Evolutionary conservation across 768 basidiomycete genomes (phyloP), one percentile per base, ranked within the genome.

Genomic region (Boletus rubropictus): DNA sequence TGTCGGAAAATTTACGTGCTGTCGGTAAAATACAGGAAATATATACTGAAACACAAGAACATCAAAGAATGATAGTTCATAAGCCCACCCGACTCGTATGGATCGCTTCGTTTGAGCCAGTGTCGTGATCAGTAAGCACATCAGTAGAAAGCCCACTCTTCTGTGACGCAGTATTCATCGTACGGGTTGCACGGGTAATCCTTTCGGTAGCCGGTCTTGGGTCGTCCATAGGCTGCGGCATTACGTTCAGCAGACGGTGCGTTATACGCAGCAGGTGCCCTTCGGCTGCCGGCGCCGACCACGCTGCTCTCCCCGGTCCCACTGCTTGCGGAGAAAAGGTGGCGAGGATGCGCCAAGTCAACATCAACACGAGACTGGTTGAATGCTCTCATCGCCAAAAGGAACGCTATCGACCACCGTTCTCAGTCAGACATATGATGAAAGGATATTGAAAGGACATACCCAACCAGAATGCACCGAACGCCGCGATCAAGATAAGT

Each of bases 401-500:
- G 57, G 35, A 74, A 48, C 20, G 75, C 75, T 77, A 42, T 42
- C 20, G 15, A 36, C 25, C 29, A 36, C 17, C 21, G 34, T 33
- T 27, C 15, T 27, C 32, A 39, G 43, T 52, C 46, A 57, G 44
- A 47, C 42, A 14, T 25, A 28, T 10, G 33, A 39, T 9, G 29
- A 40, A 33, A 2, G 8, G 9, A 32, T 20, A 31, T 4, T 24
- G 2, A 3, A 27, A 44, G 28, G 32, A 69, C 79, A 62, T 62
- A 88, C 88, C 85, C 41, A 89, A 70, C 84, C 85, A 89, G 60
- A 86, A 78, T 48, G 89, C 67, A 10, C 81, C 86, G 47, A 89
- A 74, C 3, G 82, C 81, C 5, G 72, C 80, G 51, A 90, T 83
- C 64, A 90, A 59, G 17, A 84, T 69, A 65, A 80, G 74, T 58